Evolutionary conservation across 2,329 filamentous ascomycete genomes (phyloP), one percentile per base, ranked within the genome.

Genomic region (Colletotrichum australisinense): DNA sequence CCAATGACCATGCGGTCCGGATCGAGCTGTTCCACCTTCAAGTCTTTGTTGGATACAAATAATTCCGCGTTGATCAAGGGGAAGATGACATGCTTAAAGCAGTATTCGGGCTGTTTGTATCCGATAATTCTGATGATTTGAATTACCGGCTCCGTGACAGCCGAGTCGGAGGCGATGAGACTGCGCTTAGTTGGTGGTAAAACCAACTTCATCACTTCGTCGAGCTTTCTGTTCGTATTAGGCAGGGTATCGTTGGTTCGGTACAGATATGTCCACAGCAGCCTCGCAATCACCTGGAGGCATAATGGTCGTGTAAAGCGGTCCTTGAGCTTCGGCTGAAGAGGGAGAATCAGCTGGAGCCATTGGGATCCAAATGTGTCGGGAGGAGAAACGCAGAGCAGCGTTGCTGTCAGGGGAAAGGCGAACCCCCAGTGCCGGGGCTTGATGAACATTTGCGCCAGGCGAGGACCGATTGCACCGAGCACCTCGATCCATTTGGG

Each of bases 1-100:
- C 95, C 97, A 77, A 99, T 94, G n/a, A 98, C 96, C 84, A 98
- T 97, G 78, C 94, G 93, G 80, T 99, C 97, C 0, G 97, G 97
- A 75, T 99, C 97, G 74, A 99, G 88, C 79, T 97, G 94, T 79
- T 98, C 97, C 32, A 98, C 93, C 79, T 91, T 95, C 55, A 97
- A 85, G 57, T 98, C 94, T 78, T 92, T 88, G 75, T 94, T 86
- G 22, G 92, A 90, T 32, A 90, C 88, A 80, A 98, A 97, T n/a
- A 95, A 86, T 65, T 98, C 96, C 1, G 95, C 95, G 80, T 97
- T 98, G 79, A 99, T 93, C 49, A 99, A 85, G 3, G 96, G 97
- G 78, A 98, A 98, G n/a, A 99, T 94, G 76, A 98, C 93, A 59
- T 88, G 94, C 76, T 93, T 91, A 83, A 98, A 98, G 83, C 96